Evolutionary conservation across 306 rosid genomes (phyloP), one percentile per base, ranked within the genome.

Genomic region (Cucurbita maxima): DNA sequence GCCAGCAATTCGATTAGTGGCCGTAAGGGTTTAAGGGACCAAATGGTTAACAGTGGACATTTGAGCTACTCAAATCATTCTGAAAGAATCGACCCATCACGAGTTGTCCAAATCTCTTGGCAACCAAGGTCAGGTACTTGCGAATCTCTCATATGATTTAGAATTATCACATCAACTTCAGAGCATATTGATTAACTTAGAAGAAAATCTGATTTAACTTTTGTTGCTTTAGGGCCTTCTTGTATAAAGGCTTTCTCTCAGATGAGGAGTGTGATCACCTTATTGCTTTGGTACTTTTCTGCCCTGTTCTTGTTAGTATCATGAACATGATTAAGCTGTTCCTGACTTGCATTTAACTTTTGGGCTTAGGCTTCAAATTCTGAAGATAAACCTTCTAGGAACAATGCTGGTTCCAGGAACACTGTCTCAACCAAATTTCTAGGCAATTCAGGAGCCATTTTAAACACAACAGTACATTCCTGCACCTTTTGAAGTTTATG

Each of bases 61-160:
- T 63, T 83, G 78, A 69, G 76, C 20, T 80, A 77, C 78, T 58
- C 82, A 10, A 56, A 80, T 75, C 59, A 79, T 80, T 53, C 84
- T 40, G 81, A 80, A 80, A 71, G 81, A 76, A 79, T 92, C 79
- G 88, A 87, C 66, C 96, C 96, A 6, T 84, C 92, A 37, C 83
- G 77, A 76, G 96, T 87, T 87, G 86, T 88, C 53, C 96, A 84
- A 79, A 82, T 90, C 84, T 90, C 96, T 71, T 92, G 92, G 96
- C 90, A 74, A 82, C 98, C 98, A 90, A 90, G 96, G 91, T 92
- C 96, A 87, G 96, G 96, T 90, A 90, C 86, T 63, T 77, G 76
- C 73, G 78, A 80, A 69, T 78, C 78, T 72, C 76, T 54, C 52
- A 5, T 43, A 66, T 43, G 16, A 20, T 66, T 18, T 10, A 22